A percentile compares a stretch with the other conserved stretches of the same genome.
phyloP scores from a whole-genome alignment of 2,329 filamentous ascomycete species.

The Aspergillus tubingensis region DNA sequence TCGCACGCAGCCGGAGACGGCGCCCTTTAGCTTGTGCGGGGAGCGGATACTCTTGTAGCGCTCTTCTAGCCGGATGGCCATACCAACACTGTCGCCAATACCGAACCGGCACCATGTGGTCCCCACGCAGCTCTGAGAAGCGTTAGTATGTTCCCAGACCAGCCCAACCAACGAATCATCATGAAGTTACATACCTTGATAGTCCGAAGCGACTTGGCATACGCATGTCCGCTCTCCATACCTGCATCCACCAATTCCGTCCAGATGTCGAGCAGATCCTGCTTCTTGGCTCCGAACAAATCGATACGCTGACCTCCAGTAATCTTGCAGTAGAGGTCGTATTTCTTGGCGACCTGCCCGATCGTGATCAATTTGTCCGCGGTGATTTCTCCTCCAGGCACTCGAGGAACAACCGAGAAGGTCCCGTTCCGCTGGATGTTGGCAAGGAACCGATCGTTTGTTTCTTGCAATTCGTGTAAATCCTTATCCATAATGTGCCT shows the following conservation, averaged over 20 bases:
- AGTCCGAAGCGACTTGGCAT: conserved; percentile 83
- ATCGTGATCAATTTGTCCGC: conserved; percentile 82
- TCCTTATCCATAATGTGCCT: conserved; percentile 74
- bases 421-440: conserved; percentile 93
- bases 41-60: conserved; percentile 88
- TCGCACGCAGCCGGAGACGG: conserved; percentile 85
- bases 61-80: conserved; percentile 85
- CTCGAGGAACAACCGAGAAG: conserved; percentile 81
- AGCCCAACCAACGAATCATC: not conserved
- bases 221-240: conserved; percentile 88
- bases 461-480: conserved; percentile 78
- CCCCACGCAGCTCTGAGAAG: conserved; percentile 73
- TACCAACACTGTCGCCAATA: conserved; percentile 85
- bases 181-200: conserved; percentile 60
- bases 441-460: conserved; percentile 82
- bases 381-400: conserved; percentile 83
- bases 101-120: conserved; percentile 90
- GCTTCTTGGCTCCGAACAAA: conserved; percentile 87
- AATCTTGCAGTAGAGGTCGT: conserved; percentile 84
- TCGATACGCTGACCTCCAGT: conserved; percentile 91
- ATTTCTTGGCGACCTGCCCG: conserved; percentile 81
- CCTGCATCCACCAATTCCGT: conserved; percentile 75
- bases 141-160: conserved; percentile 8
- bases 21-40: conserved; percentile 89
- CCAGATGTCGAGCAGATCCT: conserved; percentile 83